A percentile compares a stretch with the other conserved stretches of the same genome.
These are phyloP conservation scores for Amyloporia xantha DNA, from an alignment of 768 basidiomycete genomes.

Conservation along the genomic window DNA sequence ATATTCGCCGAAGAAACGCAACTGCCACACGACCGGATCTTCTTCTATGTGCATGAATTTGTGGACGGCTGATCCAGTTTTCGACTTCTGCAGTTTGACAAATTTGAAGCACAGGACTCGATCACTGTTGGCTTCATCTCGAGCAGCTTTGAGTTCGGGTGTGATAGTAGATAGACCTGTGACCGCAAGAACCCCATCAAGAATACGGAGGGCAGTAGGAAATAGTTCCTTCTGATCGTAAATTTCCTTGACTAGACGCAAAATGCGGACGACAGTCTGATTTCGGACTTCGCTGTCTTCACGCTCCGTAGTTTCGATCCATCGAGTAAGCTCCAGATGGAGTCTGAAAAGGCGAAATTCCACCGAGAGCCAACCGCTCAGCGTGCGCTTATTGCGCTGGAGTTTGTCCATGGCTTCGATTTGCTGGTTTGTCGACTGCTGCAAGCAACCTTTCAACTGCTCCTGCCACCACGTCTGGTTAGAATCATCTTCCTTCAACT, in stretches of 20 bases:
- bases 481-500: slow-evolving; percentile 31
- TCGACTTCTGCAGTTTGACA: slow-evolving; percentile 46
- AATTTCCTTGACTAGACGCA: slow-evolving; percentile 43
- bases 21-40: slow-evolving; percentile 57
- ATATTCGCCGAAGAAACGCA: slow-evolving; percentile 61
- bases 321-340: slow-evolving; percentile 42
- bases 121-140: slow-evolving; percentile 12
- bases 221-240: slow-evolving; percentile 32
- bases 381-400: slow-evolving; percentile 38
- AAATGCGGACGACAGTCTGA: slow-evolving; percentile 36
- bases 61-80: slow-evolving; percentile 32
- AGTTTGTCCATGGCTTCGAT: slow-evolving; percentile 30
- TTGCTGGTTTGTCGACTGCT: slow-evolving; percentile 28
- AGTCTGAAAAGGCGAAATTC: slow-evolving; percentile 49
- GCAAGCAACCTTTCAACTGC: slow-evolving; percentile 35
- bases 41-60: slow-evolving; percentile 52
- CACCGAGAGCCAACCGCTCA: slow-evolving; percentile 36
- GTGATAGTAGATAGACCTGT: slow-evolving; percentile 44
- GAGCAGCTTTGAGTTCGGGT: slow-evolving; percentile 7
- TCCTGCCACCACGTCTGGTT: slow-evolving; percentile 48
- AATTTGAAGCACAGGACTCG: slow-evolving; percentile 43
- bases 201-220: slow-evolving; percentile 25
- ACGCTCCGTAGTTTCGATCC: slow-evolving; percentile 41
- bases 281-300: slow-evolving; percentile 37
- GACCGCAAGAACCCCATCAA: slow-evolving; percentile 34